Base-by-base conservation (phyloP, 2,329 filamentous ascomycete species). In the Huntiella abstrusa region DNA sequence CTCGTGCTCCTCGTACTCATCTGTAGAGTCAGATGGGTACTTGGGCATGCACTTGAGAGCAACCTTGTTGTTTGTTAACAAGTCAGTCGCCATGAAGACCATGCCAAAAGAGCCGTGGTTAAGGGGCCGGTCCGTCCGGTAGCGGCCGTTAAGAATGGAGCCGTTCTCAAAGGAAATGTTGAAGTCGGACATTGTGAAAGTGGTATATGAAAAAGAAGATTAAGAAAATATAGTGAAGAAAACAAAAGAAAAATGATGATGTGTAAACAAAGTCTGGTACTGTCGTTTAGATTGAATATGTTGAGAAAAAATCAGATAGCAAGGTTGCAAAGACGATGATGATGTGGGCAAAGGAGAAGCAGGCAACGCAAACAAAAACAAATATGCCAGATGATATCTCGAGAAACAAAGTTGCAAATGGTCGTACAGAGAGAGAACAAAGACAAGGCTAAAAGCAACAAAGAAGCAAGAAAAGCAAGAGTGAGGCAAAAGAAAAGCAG, bases 61-160 rank as follows among this genome's bases (percentile, higher is more conserved):
- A 55, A 98, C 91, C 50, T 76, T 73, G 50, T 91, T 70, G 55
- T 78, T 75, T 51, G 83, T 93, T 53, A 70, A 60, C 53, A 78
- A 69, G 61, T 98, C 86, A 60, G 73, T 80, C 50, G 88, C 91
- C 65, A 86, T 79, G 64, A 95, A 95, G 56, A 98, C 91, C 84
- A 96, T 92, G 59, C 91, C 91, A 59, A 96, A 98, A 47, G 91
- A 96, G 55, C 91, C 91, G 72, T 95, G 86, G 61, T 98, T 98
- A 66, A 98, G 81, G 49, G 91, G 87, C 54, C 87, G 83, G 58
- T 95, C 72, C 48, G 87, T 93, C 65, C 83, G 71, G 63, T 91
- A 98, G 54, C 91, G 87, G 62, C 84, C 86, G 60, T 83, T 78
- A 59, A 94, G 77, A 59, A 93, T 66, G 63, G 82, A 75, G 62